phyloP scores from a whole-genome alignment of 768 basidiomycete species.

The Cyclocybe aegerita region DNA sequence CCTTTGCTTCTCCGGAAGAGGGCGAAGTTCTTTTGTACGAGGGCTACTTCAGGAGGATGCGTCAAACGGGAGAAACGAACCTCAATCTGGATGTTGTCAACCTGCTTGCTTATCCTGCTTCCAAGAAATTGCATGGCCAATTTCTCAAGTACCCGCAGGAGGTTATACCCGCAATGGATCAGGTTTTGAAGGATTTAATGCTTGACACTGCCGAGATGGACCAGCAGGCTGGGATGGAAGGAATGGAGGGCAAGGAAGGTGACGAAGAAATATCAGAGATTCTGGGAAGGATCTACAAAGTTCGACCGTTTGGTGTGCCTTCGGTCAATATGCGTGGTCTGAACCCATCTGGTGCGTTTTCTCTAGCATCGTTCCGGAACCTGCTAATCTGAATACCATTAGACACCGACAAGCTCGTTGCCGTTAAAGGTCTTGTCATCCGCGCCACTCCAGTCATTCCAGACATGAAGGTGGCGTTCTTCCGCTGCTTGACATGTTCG shows the following conservation, averaged over 20 bases:
- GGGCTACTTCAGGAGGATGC: slow-evolving; percentile 78
- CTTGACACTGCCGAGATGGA: slow-evolving; percentile 84
- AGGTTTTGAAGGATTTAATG: slow-evolving; percentile 92
- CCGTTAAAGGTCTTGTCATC: slow-evolving; percentile 95
- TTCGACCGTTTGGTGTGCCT: slow-evolving; percentile 84
- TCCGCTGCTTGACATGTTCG: slow-evolving; percentile 92
- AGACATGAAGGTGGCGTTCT: slow-evolving; percentile 99
- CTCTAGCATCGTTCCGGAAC: neutral
- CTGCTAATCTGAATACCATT: neutral
- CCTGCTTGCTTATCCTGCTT: slow-evolving; percentile 81
- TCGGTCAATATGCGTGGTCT: slow-evolving; percentile 92
- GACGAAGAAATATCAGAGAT: slow-evolving; percentile 90
- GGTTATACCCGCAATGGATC: slow-evolving; percentile 96
- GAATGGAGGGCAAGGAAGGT: slow-evolving; percentile 73
- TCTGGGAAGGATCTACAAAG: slow-evolving; percentile 86
- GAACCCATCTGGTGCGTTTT: slow-evolving; percentile 81
- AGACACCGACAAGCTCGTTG: slow-evolving; percentile 98
- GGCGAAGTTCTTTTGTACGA: slow-evolving; percentile 77
- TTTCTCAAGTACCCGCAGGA: slow-evolving; percentile 95
- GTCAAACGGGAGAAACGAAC: slow-evolving; percentile 89
- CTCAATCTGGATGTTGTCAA: slow-evolving; percentile 90
- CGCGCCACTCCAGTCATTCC: slow-evolving; percentile 97
- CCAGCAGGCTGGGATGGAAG: slow-evolving; percentile 64
- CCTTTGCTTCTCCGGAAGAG: slow-evolving; percentile 59
- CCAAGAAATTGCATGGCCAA: slow-evolving; percentile 80